phyloP scores from a whole-genome alignment of 768 basidiomycete genomes.

The Russula lepida region DNA sequence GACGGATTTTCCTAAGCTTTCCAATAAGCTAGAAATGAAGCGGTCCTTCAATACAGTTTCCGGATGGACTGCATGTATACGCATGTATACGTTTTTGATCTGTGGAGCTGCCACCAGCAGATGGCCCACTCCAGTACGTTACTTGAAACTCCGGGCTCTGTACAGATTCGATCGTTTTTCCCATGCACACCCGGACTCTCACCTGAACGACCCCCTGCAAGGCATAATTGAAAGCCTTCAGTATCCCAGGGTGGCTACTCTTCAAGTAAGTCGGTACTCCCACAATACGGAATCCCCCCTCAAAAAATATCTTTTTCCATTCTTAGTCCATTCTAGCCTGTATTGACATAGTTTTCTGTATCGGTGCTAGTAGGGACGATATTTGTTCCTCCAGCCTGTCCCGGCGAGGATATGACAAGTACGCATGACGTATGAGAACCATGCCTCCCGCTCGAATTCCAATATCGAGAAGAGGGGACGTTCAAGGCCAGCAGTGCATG shows the following conservation, averaged over 20 bases:
- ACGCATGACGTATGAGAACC: background rate
- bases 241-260: background rate
- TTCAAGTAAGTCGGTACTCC: background rate
- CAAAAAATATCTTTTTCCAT: background rate
- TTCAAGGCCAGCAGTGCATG: background rate
- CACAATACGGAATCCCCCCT: background rate
- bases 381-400: background rate
- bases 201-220: background rate
- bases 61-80: background rate
- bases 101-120: background rate
- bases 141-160: too few species aligned
- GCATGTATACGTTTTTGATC: background rate
- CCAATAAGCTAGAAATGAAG: background rate
- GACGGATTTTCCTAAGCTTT: background rate
- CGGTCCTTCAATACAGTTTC: background rate
- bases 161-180: background rate
- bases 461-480: background rate
- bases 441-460: background rate
- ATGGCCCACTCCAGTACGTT: background rate
- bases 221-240: background rate
- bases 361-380: background rate
- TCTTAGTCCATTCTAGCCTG: background rate
- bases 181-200: background rate
- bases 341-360: background rate
- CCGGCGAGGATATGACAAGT: background rate